Percentiles rank a stretch among this genome's conserved stretches.
Evolutionary conservation across 1,139 yeast genomes (phyloP).

Genomic region (Saccharomycopsis hybrid): DNA sequence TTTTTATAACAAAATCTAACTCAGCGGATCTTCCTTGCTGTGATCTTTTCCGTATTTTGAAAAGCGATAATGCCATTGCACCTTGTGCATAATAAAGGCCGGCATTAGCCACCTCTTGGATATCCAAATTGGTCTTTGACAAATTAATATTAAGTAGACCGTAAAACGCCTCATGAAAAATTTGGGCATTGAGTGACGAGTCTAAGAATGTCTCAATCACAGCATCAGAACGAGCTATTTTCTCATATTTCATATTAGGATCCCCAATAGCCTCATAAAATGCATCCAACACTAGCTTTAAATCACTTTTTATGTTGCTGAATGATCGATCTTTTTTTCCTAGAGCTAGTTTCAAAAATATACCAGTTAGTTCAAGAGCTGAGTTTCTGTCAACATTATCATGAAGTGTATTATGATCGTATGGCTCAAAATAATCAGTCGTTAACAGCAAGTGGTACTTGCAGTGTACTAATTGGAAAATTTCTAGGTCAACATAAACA

Average conservation of each 20-base stretch:
- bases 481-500: slow-evolving; percentile 46
- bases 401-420: slow-evolving; percentile 57
- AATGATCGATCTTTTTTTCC: slow-evolving; percentile 53
- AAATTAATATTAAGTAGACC: slow-evolving; percentile 46
- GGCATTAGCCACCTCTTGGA: slow-evolving; percentile 35
- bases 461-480: slow-evolving; percentile 73
- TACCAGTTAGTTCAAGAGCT: slow-evolving; percentile 53
- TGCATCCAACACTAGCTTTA: slow-evolving; percentile 65
- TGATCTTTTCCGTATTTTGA: slow-evolving; percentile 61
- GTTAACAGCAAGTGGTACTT: slow-evolving; percentile 63
- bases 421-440: slow-evolving; percentile 53
- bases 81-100: slow-evolving; percentile 78
- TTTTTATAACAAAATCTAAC: slow-evolving; percentile 62
- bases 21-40: slow-evolving; percentile 81
- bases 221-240: slow-evolving; percentile 34
- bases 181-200: slow-evolving; percentile 41
- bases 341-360: slow-evolving; percentile 57
- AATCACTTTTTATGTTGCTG: slow-evolving; percentile 47
- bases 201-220: slow-evolving; percentile 48
- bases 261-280: slow-evolving; percentile 70
- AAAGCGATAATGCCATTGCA: slow-evolving; percentile 56
- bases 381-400: slow-evolving; percentile 38
- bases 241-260: slow-evolving; percentile 40
- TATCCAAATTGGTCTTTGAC: slow-evolving; percentile 29
- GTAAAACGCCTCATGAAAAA: slow-evolving; percentile 49